Evolutionary conservation across 202 grass and related monocot species (phyloP).

Genomic region (Miscanthus sacchariflorus): DNA sequence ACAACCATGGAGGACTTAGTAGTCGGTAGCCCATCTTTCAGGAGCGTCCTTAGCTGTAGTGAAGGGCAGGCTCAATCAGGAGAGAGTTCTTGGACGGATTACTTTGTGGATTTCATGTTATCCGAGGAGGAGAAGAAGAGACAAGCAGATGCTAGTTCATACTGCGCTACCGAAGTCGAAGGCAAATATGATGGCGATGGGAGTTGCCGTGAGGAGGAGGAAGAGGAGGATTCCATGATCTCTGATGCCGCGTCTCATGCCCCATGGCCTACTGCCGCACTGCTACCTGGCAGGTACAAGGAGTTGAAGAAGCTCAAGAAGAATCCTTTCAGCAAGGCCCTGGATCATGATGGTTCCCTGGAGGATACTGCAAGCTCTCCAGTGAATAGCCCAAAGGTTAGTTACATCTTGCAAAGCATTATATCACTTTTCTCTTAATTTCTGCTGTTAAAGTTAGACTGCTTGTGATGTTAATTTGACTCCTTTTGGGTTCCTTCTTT

Average conservation of each 20-base stretch:
- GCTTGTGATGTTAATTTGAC: conserved; percentile 26
- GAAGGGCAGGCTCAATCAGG: conserved; percentile 57
- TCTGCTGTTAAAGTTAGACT: conserved; percentile 1
- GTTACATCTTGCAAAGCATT: background rate
- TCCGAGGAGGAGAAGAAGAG: conserved; percentile 65
- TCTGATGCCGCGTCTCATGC: conserved; percentile 73
- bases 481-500: conserved; percentile 35
- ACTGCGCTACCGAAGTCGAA: conserved; percentile 31
- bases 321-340: conserved; percentile 47
- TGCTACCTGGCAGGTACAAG: conserved; percentile 47
- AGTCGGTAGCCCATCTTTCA: conserved; percentile 54
- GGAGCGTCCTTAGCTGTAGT: conserved; percentile 44
- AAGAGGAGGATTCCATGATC: conserved; percentile 58
- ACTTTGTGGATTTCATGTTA: conserved; percentile 81
- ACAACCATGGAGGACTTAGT: conserved; percentile 70
- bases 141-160: conserved; percentile 31
- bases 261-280: background rate
- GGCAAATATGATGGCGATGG: background rate
- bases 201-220: conserved; percentile 19
- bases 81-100: conserved; percentile 86
- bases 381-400: conserved; percentile 95
- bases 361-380: conserved; percentile 98
- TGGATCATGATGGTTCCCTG: conserved; percentile 77
- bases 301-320: conserved; percentile 75
- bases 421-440: background rate